A percentile compares a stretch with the other conserved stretches of the same genome.
phyloP scores from a whole-genome alignment of 306 rosid genomes.

The Casuarina cunninghamiana region DNA sequence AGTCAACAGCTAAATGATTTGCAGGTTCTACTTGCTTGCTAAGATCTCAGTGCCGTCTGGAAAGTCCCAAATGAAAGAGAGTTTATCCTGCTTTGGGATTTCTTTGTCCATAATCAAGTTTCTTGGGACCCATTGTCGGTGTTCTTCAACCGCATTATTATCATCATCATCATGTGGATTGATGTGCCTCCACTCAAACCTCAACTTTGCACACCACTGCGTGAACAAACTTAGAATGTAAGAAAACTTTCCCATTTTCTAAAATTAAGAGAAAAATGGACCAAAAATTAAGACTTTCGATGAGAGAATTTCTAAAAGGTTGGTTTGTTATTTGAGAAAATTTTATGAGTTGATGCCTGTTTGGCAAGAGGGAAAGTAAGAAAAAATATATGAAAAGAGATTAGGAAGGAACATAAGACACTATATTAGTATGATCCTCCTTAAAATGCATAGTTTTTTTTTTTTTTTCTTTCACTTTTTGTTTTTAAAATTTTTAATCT shows the following conservation, averaged over 20 bases:
- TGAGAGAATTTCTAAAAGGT: no score
- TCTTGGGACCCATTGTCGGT: neutral
- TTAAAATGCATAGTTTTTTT: no score
- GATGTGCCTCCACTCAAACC: constrained; percentile 4
- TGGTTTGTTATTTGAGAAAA: no score
- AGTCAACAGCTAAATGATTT: neutral
- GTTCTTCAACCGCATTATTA: constrained; percentile 18
- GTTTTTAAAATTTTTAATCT: neutral
- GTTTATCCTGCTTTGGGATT: neutral
- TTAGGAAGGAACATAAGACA: no score
- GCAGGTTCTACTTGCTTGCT: neutral
- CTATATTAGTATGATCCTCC: neutral
- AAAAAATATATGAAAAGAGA: no score
- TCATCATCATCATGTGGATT: constrained; percentile 8
- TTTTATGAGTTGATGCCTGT: no score
- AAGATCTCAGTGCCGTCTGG: neutral
- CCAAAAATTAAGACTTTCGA: no score
- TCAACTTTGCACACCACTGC: neutral
- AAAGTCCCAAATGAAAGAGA: constrained; percentile 2
- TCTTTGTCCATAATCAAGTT: neutral
- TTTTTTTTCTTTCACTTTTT: neutral
- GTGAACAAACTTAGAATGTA: no score
- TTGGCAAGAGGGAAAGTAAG: no score
- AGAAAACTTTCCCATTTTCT: no score
- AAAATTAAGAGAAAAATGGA: no score